Evolutionary conservation across 2,329 filamentous ascomycete genomes (phyloP), one percentile per base, ranked within the genome.

Genomic region (Cladosporium sp.): DNA sequence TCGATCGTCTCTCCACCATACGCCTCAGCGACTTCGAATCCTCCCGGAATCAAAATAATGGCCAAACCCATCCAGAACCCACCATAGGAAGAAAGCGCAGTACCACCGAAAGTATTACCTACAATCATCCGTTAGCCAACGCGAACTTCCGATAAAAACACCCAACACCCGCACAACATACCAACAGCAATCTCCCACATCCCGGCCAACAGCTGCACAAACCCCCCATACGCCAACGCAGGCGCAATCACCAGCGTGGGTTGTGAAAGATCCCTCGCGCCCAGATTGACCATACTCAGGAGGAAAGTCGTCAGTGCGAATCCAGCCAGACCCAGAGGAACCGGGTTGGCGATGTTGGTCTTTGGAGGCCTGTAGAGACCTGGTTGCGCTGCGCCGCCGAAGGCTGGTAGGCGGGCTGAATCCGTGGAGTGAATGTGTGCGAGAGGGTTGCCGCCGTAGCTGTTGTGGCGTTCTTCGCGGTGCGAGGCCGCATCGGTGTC

Each of bases 181-280:
- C 40, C 87, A n/a, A 88, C 78, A 30, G 86, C 86, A 80, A 92
- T 88, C 73, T 92, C 87, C 88, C 88, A 93, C 88, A 92, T 93
- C 73, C 88, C 88, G 57, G 87, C 85, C 18, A 88, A 73, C 43
- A 92, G 75, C 73, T 93, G 88, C 36, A 91, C 81, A 13, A 90
- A 74, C 60, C 86, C 87, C 61, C 87, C 87, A 65, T 91, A 91
- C 19, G 78, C 86, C 59, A 85, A 84, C 5, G 86, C 85, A 13
- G 85, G 70, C 11, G 80, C 79, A 8, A 90, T 75, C 38, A 85
- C 82, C 49, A 92, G 78, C 64, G 82, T 85, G 40, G 85, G 83
- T 2, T 65, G 67, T 1, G 69, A 68, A 49, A 90, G 73, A 51
- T 75, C 77, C 11, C 82, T 78, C 2, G 83, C 72, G 47, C 79